These are phyloP conservation scores for Dichomitus squalens DNA, from an alignment of 1,284 basidiomycete genomes.

Conservation along the genomic window DNA sequence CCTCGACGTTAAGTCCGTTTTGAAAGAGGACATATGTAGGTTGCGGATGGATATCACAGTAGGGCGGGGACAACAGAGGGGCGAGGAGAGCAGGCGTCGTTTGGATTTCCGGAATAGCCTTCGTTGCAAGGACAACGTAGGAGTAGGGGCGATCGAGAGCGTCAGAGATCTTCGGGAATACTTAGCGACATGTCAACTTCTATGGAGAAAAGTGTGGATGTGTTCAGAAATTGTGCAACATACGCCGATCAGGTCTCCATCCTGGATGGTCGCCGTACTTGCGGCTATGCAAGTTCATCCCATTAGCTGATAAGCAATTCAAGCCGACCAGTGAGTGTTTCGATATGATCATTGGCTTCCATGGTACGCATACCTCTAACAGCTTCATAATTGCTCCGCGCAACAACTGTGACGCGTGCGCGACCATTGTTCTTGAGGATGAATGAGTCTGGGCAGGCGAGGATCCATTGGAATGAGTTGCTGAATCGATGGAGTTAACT, in stretches of 20 bases:
- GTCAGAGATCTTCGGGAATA: constrained; percentile 57
- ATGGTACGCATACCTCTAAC: constrained; percentile 45
- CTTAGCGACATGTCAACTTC: constrained; percentile 34
- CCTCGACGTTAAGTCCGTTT: constrained; percentile 79
- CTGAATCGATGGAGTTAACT: too few species aligned
- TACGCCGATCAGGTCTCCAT: constrained; percentile 68
- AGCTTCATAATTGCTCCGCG: constrained; percentile 69
- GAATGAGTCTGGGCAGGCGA: constrained; percentile 60
- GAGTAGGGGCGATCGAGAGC: constrained; percentile 65
- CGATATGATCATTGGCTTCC: neutral
- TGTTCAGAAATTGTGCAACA: constrained; percentile 23
- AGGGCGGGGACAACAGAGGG: constrained; percentile 56
- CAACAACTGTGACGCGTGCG: constrained; percentile 73
- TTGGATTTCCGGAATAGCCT: constrained; percentile 71
- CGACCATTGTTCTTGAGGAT: constrained; percentile 63
- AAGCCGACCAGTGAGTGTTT: neutral
- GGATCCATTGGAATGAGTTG: too few species aligned
- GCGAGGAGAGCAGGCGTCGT: constrained; percentile 60
- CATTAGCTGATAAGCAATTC: constrained; percentile 37
- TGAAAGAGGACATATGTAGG: constrained; percentile 73
- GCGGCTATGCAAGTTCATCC: constrained; percentile 58
- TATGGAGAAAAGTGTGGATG: too few species aligned
- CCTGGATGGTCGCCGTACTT: constrained; percentile 60
- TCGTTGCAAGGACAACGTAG: constrained; percentile 72
- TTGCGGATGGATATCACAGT: constrained; percentile 48